Base-by-base conservation (phyloP, 441 rosid species). In the Bruguiera hainesii region DNA sequence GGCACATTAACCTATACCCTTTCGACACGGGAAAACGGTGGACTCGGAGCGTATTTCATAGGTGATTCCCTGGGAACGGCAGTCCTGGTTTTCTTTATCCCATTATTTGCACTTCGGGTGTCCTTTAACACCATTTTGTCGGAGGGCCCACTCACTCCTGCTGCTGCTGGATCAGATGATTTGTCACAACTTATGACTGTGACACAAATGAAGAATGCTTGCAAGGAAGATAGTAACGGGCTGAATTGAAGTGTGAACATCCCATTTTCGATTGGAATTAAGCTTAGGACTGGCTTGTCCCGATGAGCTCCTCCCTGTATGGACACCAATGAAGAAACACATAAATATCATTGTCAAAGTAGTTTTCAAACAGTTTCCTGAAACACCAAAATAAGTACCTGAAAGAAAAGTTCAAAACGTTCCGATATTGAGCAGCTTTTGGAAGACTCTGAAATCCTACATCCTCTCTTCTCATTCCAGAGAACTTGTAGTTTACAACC, bases 21-120 rank as follows among this genome's bases (percentile, higher is more conserved):
- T 63, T 93, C 93, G 5, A 87, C 85, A 0, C 95, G 95, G 63
- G 96, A 92, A 71, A 75, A 78, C 3, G 95, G 96, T 8, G 93
- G 96, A 76, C 79, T 64, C 21, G 93, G 80, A 63, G 87, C 78
- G 66, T 82, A 89, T 59, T 68, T 88, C 2, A 73, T 58, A 48
- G 89, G 81, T 56, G 73, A 53, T 66, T 79, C 65, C 21, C 69
- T 70, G 1, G 28, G 33, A 26, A 49, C 13, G 6, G 28, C 29
- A 3, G 72, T 16, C 63, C 59, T 62, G 50, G 58, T 61, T 25
- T 49, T 71, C 79, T 73, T 77, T 46, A 49, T 50, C 28, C 59
- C 59, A 53, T 60, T 62, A 33, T 37, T 68, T 58, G 67, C 70
- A 39, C 48, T 66, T 60, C 20, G 50, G 20, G 68, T 19, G 7